A percentile compares a stretch with the other conserved stretches of the same genome.
These are phyloP conservation scores for Leptographium lundbergii DNA, from an alignment of 2,329 filamentous ascomycete genomes.

Conservation along the genomic window DNA sequence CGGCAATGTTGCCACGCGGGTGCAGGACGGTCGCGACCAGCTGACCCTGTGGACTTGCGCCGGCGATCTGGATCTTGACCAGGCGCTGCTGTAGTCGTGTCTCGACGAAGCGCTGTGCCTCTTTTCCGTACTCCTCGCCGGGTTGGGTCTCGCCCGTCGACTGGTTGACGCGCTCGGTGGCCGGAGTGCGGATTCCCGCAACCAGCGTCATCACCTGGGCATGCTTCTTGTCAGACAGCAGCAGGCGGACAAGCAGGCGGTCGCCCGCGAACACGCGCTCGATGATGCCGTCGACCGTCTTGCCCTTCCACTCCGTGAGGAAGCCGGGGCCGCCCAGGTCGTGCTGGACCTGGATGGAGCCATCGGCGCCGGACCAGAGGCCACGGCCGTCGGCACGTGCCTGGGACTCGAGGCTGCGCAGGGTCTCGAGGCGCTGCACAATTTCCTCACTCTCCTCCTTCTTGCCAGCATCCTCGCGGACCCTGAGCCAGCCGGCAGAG, in stretches of 20 bases:
- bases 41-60: constrained; percentile 79
- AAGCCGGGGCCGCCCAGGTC: constrained; percentile 72
- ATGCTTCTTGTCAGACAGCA: constrained; percentile 73
- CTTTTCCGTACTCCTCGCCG: constrained; percentile 80
- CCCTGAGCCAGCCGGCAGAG: constrained; percentile 81
- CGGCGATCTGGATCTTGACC: constrained; percentile 71
- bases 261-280: constrained; percentile 89
- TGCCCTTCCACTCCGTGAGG: constrained; percentile 71
- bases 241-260: constrained; percentile 70
- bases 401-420: constrained; percentile 63
- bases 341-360: constrained; percentile 64
- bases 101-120: constrained; percentile 82
- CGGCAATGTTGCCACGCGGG: constrained; percentile 83
- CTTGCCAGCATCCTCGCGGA: constrained; percentile 85
- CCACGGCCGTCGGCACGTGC: constrained; percentile 73
- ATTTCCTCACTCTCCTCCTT: constrained; percentile 78
- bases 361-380: constrained; percentile 57
- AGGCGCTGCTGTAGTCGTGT: constrained; percentile 72
- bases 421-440: constrained; percentile 57
- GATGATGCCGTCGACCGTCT: constrained; percentile 72
- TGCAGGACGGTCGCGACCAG: constrained; percentile 82
- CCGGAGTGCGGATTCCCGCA: constrained; percentile 77
- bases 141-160: constrained; percentile 70
- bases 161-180: constrained; percentile 73
- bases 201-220: constrained; percentile 78